phyloP scores from a whole-genome alignment of 2,329 filamentous ascomycete species.

The Phyllosticta paracitricarpa region DNA sequence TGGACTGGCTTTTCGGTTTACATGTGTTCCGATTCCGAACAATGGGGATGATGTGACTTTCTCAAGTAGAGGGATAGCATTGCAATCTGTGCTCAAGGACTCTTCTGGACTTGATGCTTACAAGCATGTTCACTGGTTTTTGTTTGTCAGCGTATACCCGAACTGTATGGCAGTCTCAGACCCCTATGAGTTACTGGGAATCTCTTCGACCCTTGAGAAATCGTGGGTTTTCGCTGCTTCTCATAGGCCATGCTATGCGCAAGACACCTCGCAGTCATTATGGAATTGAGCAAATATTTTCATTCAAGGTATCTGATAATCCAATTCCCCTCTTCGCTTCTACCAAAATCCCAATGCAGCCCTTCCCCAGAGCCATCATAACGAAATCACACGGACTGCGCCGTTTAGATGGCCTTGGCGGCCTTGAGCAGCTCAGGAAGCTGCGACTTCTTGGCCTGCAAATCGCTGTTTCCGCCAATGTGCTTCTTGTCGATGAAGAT shows the following conservation, averaged over 20 bases:
- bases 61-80: too few species aligned
- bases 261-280: too few species aligned
- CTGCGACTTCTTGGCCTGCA: slow-evolving; percentile 57
- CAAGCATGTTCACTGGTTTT: not conserved
- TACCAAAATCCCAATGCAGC: slow-evolving; percentile 70
- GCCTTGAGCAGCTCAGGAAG: slow-evolving; percentile 55
- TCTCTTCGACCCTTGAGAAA: too few species aligned
- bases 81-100: not conserved
- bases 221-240: too few species aligned
- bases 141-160: not conserved
- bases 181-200: too few species aligned
- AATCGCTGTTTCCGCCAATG: slow-evolving; percentile 91
- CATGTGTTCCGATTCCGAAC: not conserved
- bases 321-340: slow-evolving; percentile 69
- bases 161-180: too few species aligned
- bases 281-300: not conserved
- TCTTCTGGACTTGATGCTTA: not conserved
- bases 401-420: slow-evolving; percentile 51
- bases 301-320: slow-evolving; percentile 25
- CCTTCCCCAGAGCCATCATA: slow-evolving; percentile 52
- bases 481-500: slow-evolving; percentile 86
- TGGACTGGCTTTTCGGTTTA: not conserved
- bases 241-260: not conserved
- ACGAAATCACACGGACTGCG: not conserved
- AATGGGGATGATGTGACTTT: not conserved